Evolutionary conservation across 768 basidiomycete genomes (phyloP).

Genomic region (Pisolithus orientalis): DNA sequence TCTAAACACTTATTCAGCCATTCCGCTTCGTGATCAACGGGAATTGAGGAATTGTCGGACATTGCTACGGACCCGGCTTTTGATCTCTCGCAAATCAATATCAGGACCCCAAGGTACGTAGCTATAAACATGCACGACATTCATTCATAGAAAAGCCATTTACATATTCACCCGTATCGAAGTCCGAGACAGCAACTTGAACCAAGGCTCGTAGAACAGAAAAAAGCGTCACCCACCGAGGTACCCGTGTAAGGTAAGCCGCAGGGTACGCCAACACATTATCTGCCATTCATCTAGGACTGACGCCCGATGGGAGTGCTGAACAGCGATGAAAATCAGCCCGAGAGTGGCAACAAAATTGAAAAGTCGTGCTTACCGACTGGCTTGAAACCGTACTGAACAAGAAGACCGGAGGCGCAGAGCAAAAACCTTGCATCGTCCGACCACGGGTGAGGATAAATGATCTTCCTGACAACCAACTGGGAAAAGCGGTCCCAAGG

Average conservation of each 20-base stretch:
- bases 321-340: not conserved
- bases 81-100: not conserved
- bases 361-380: not conserved
- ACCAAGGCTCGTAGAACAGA: not conserved
- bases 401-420: not conserved
- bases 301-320: not conserved
- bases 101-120: not conserved
- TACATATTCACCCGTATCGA: not conserved
- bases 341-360: not conserved
- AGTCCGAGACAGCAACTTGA: not conserved
- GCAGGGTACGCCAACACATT: not conserved
- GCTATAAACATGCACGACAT: not conserved
- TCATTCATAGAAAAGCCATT: not conserved
- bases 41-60: not conserved
- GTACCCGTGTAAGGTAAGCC: not conserved
- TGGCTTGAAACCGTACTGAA: not conserved
- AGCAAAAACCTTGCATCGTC: not conserved
- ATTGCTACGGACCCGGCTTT: not conserved
- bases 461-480: not conserved
- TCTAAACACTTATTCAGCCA: no score
- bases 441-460: not conserved
- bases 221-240: not conserved
- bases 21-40: not conserved
- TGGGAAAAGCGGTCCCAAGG: not conserved
- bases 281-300: not conserved